Percentiles rank a stretch among this genome's conserved stretches.
phyloP scores from a whole-genome alignment of 352 stramenopile species.

The Phytophthora citricola region DNA sequence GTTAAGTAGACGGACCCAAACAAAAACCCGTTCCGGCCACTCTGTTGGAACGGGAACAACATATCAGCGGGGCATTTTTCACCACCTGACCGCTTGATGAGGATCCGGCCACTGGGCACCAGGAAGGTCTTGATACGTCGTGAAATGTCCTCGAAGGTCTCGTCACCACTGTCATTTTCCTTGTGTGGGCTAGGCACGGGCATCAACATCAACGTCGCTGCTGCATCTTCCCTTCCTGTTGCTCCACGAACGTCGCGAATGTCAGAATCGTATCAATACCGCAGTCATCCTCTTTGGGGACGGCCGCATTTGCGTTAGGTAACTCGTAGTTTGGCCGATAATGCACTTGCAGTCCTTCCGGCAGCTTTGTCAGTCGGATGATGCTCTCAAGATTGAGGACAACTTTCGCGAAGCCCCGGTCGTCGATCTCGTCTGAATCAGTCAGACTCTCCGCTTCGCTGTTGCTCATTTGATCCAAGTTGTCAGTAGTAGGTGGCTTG shows the following conservation, averaged over 20 bases:
- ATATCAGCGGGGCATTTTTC: slow-evolving; percentile 54
- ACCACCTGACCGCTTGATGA: slow-evolving; percentile 47
- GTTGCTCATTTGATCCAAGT: slow-evolving; percentile 30
- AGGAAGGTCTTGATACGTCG: slow-evolving; percentile 76
- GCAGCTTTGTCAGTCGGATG: slow-evolving; percentile 82
- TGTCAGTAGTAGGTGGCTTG: slow-evolving; percentile 22
- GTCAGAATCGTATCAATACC: slow-evolving; percentile 68
- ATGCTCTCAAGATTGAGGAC: slow-evolving; percentile 85
- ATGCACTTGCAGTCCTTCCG: slow-evolving; percentile 81
- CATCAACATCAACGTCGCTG: slow-evolving; percentile 66
- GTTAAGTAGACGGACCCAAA: slow-evolving; percentile 83
- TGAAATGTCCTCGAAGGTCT: slow-evolving; percentile 61
- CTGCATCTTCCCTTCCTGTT: slow-evolving; percentile 46
- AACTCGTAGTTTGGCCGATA: slow-evolving; percentile 80
- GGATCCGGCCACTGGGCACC: slow-evolving; percentile 63
- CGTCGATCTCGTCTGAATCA: slow-evolving; percentile 53
- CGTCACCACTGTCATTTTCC: slow-evolving; percentile 17
- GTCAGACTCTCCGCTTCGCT: slow-evolving; percentile 51
- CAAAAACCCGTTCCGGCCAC: slow-evolving; percentile 70
- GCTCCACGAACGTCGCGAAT: slow-evolving; percentile 74
- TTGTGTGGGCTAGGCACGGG: slow-evolving; percentile 47
- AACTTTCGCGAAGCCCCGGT: slow-evolving; percentile 61
- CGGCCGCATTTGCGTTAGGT: slow-evolving; percentile 33
- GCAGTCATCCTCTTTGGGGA: slow-evolving; percentile 38
- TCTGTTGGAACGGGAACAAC: slow-evolving; percentile 84